Conservation (phyloP, 805 yeast genomes). For the Metschnikowia gelsemii region DNA sequence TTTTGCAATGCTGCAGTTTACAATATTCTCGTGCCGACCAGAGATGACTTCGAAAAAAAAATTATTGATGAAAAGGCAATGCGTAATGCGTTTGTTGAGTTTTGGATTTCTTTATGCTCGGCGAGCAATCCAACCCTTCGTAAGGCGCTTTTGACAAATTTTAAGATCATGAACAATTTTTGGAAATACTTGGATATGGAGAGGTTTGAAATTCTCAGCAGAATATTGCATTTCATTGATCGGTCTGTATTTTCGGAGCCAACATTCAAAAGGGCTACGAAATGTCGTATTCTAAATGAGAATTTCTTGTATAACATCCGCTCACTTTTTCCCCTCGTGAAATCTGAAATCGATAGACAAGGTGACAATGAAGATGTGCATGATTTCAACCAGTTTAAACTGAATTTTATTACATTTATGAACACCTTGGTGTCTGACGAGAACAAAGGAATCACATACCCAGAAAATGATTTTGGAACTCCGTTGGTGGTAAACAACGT, state of each 20-base stretch:
- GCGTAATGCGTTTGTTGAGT: slow-evolving; percentile 57
- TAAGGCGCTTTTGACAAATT: slow-evolving; percentile 59
- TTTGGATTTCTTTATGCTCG: slow-evolving; percentile 56
- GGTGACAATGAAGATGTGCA: slow-evolving; percentile 24
- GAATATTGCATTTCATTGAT: slow-evolving; percentile 49
- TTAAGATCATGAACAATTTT: slow-evolving; percentile 60
- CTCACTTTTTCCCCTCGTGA: slow-evolving; percentile 37
- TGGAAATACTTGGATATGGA: slow-evolving; percentile 53
- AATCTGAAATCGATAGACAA: slow-evolving; percentile 14
- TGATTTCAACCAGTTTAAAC: slow-evolving; percentile 34
- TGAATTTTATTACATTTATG: slow-evolving; percentile 47
- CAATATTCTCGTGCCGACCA: slow-evolving; percentile 52
- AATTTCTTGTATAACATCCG: slow-evolving; percentile 61
- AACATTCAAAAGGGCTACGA: slow-evolving; percentile 62
- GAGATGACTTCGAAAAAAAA: slow-evolving; percentile 41
- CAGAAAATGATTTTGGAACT: slow-evolving; percentile 51
- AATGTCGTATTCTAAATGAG: slow-evolving; percentile 76
- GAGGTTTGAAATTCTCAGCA: slow-evolving; percentile 26
- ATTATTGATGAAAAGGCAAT: slow-evolving; percentile 39
- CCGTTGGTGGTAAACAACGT: slow-evolving; percentile 48
- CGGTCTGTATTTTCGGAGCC: slow-evolving; percentile 55
- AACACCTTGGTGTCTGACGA: slow-evolving; percentile 49
- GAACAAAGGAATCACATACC: slow-evolving; percentile 46
- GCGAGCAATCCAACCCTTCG: slow-evolving; percentile 52
- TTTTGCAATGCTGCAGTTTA: slow-evolving; percentile 60